phyloP scores from a whole-genome alignment of 495 filamentous ascomycete species.

The Collariella sp. region DNA sequence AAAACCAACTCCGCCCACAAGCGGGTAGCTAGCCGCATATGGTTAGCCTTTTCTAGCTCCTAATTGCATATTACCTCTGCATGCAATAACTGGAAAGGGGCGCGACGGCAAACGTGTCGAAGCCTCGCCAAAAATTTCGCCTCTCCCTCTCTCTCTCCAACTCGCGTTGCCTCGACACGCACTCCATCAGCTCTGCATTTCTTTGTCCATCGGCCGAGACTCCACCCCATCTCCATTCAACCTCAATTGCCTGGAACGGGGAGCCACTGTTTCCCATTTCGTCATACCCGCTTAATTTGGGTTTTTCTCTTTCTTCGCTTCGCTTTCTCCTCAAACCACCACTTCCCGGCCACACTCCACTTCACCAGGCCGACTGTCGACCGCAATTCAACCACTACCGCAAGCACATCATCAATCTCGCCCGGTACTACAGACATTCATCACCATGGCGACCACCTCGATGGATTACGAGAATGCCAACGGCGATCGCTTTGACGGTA shows the following conservation, averaged over 20 bases:
- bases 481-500: conserved; percentile 75
- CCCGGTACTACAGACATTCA: background rate
- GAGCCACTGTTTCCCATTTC: background rate
- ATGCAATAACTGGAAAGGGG: conserved; percentile 5
- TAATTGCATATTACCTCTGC: background rate
- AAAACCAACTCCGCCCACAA: too few relatives aligned
- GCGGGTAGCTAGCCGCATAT: too few relatives aligned
- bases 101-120: conserved; percentile 6
- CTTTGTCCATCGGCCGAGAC: conserved; percentile 10
- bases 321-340: background rate
- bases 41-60: too few relatives aligned
- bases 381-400: background rate
- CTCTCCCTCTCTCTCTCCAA: conserved; percentile 1
- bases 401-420: background rate
- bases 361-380: background rate
- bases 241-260: background rate
- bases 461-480: conserved; percentile 86
- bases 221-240: conserved; percentile 3
- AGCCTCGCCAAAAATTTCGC: conserved; percentile 14
- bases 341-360: background rate
- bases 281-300: background rate
- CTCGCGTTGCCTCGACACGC: conserved; percentile 2
- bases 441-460: conserved; percentile 45
- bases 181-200: conserved; percentile 1
- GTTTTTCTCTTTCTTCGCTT: background rate